Evolutionary conservation across 805 yeast species (phyloP), one percentile per base, ranked within the genome.

Genomic region (Myxozyma mucilagina): DNA sequence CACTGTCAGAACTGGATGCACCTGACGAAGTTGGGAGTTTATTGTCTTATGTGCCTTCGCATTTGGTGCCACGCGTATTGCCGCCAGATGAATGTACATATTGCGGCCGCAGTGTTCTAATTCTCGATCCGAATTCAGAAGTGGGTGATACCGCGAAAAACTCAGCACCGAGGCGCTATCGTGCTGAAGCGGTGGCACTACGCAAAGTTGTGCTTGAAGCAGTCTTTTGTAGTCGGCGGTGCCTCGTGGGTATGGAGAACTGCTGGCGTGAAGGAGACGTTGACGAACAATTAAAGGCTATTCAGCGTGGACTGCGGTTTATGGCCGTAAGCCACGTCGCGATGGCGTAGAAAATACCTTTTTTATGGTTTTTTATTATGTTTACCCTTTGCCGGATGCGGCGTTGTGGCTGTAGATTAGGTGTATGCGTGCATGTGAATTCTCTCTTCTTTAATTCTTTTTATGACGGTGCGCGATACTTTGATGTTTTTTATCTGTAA

Each of bases 71-170:
- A 5, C 53, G 43, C 5, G 42, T 47, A 6, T 43, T 57, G 31
- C 66, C 66, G 11, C 64, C 63, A 16, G 65, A 63, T 20, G 45
- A 43, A 31, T 63, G 66, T 42, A 45, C 57, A n/a, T 38, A 29
- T 16, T 63, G 66, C 42, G 51, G 55, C 11, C 59, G 50, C 16
- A n/a, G 54, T 29, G 47, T 63, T 13, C 10, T 56, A 13, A 31
- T 10, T 13, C 44, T 52, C 16, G 42, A 16, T 14, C 29, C 41
- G 11, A 45, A 58, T 24, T n/a, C 31, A 16, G 51, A 44, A 20
- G 56, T 38, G 39, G 13, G 16, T 11, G 29, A 8, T 24, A 24
- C 4, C 29, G 4, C 29, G 29, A 24, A 24, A 24, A 3, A 24
- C 29, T 24, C 29, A 24, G 24, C 45, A 24, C 57, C 50, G 29